Evolutionary conservation across 768 basidiomycete species (phyloP).

Genomic region (Agaricus bisporus): DNA sequence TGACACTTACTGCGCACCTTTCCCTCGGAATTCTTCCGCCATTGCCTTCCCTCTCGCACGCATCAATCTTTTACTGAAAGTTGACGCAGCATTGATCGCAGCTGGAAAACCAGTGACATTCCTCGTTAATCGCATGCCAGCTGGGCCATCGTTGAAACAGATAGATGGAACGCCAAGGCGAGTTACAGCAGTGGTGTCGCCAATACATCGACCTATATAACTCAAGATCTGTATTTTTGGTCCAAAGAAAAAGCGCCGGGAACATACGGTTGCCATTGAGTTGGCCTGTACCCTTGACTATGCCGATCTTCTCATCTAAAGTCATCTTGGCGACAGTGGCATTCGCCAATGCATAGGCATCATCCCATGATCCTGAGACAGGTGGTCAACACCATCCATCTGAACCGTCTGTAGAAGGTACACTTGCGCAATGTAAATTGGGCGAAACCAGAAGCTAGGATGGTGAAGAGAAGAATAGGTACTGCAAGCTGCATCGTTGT

Average conservation of each 20-base stretch:
- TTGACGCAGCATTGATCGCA: conserved; percentile 46
- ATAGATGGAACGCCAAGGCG: conserved; percentile 38
- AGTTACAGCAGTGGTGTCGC: conserved; percentile 36
- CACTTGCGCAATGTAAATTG: conserved; percentile 6
- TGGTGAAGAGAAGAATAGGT: neutral
- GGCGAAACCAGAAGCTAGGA: neutral
- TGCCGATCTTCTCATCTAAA: conserved; percentile 38
- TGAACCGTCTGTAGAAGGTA: neutral
- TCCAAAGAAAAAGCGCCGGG: no score
- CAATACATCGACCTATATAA: conserved; percentile 37
- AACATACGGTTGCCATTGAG: conserved; percentile 29
- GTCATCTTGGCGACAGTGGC: conserved; percentile 32
- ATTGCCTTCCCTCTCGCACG: conserved; percentile 55
- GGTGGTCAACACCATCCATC: neutral
- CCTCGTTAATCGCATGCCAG: conserved; percentile 35
- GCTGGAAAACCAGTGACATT: conserved; percentile 51
- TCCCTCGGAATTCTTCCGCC: conserved; percentile 62
- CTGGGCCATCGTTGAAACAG: conserved; percentile 45
- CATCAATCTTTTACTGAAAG: conserved; percentile 58
- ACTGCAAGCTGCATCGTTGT: neutral
- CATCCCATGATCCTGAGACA: conserved; percentile 38
- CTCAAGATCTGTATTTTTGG: no score
- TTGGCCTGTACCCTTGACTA: conserved; percentile 41
- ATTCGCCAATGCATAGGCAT: conserved; percentile 33
- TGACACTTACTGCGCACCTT: conserved; percentile 47